Base-by-base conservation (phyloP, 1,284 basidiomycete species). In the Butyriboletus appendiculatus region DNA sequence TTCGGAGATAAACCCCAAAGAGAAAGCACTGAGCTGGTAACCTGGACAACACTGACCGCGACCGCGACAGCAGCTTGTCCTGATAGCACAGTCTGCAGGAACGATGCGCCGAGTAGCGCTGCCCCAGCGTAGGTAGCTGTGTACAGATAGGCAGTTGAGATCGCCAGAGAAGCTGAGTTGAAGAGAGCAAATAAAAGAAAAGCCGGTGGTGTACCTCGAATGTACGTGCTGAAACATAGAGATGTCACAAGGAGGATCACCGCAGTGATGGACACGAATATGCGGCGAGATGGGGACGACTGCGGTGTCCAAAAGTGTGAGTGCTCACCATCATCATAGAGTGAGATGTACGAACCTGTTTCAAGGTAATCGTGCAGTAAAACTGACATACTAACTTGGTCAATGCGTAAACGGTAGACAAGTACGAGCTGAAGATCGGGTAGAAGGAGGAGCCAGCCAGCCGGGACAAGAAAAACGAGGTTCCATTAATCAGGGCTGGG, bases 61-160 rank as follows among this genome's bases (percentile, higher is more conserved):
- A 91, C 85, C 0, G 86, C 88, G 0, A 90, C 81, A 1, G 84
- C 85, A 7, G 85, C 89, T 64, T 91, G 88, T 5, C 89, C 89
- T 2, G 86, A 79, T 75, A 91, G 74, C 11, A 30, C 28, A 12
- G 28, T 30, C 11, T 30, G 28, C 11, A 30, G 28, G 28, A 30
- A 30, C 11, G 28, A 65, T 8, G 85, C 80, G 0, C 89, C 89
- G 56, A 90, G 88, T 20, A 87, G 73, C 0, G 89, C 87, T 5
- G 86, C 88, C 28, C 86, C 76, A 5, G 85, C 85, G 40, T 87
- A 79, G 45, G 85, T 73, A 14, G 89, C 80, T 0, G 82, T 85
- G 59, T 86, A 84, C 14, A 90, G 75, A 63, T 87, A 91, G 3
- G 85, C 81, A 0, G 84, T 85, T 0, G 81, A 77, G 16, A 73